A percentile compares a stretch with the other conserved stretches of the same genome.
Evolutionary conservation across 768 basidiomycete species (phyloP).

Genomic region (Russula ochroleuca): DNA sequence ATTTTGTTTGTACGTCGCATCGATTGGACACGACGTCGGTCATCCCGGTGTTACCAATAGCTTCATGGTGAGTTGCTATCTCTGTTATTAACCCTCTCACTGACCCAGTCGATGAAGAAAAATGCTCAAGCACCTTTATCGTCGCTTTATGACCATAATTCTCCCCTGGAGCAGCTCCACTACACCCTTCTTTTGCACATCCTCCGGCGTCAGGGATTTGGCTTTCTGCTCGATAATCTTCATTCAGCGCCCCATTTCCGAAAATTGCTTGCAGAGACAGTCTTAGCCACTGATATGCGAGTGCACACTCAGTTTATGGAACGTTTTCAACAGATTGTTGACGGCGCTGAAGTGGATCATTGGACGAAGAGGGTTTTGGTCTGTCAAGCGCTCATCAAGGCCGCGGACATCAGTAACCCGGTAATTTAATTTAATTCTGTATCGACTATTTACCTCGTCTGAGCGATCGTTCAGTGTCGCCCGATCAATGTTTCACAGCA

Average conservation of each 20-base stretch:
- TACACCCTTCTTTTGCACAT: slow-evolving; percentile 73
- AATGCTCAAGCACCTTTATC: slow-evolving; percentile 90
- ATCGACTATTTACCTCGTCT: background rate
- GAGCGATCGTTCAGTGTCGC: slow-evolving; percentile 56
- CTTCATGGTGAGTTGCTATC: slow-evolving; percentile 70
- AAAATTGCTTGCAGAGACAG: slow-evolving; percentile 70
- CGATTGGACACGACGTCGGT: slow-evolving; percentile 96
- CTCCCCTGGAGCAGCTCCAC: slow-evolving; percentile 91
- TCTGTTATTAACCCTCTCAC: slow-evolving; percentile 4
- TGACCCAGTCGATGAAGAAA: slow-evolving; percentile 50
- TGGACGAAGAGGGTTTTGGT: slow-evolving; percentile 55
- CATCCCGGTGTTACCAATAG: slow-evolving; percentile 93
- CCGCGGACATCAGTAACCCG: slow-evolving; percentile 98
- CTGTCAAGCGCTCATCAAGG: slow-evolving; percentile 92
- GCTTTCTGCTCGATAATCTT: slow-evolving; percentile 58
- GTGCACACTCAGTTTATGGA: slow-evolving; percentile 83
- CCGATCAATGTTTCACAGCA: slow-evolving; percentile 88
- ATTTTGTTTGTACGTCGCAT: slow-evolving; percentile 81
- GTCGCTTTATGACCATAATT: slow-evolving; percentile 81
- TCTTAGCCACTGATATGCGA: slow-evolving; percentile 94
- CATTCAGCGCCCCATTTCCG: slow-evolving; percentile 50
- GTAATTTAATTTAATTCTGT: slow-evolving; percentile 46
- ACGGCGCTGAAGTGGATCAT: slow-evolving; percentile 39
- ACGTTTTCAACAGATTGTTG: slow-evolving; percentile 50
- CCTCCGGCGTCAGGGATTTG: slow-evolving; percentile 76